phyloP scores from a whole-genome alignment of 305 asterid genomes.

The Coffea humblotiana region DNA sequence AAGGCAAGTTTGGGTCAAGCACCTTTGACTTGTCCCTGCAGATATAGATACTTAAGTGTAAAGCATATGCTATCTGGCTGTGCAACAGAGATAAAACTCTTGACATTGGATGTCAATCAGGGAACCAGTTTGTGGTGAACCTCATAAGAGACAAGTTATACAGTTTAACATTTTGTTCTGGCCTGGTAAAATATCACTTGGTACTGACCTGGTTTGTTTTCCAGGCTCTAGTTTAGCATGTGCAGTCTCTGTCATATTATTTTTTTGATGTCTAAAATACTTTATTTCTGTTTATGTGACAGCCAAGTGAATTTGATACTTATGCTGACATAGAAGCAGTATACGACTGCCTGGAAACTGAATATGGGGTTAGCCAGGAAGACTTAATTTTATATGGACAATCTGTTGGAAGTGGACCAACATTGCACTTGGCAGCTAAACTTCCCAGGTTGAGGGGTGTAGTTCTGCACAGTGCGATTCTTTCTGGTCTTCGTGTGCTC shows the following conservation, averaged over 20 bases:
- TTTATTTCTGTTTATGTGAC: slow-evolving; percentile 21
- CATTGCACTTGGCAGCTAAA: slow-evolving; percentile 88
- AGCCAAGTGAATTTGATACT: slow-evolving; percentile 93
- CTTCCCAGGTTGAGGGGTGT: slow-evolving; percentile 95
- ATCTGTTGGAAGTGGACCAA: slow-evolving; percentile 99
- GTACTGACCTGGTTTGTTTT: not conserved
- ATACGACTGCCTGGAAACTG: slow-evolving; percentile 87
- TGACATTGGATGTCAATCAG: not conserved
- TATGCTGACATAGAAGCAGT: slow-evolving; percentile 98
- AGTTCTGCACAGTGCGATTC: slow-evolving; percentile 96
- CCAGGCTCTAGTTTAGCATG: not conserved
- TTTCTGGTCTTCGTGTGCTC: slow-evolving; percentile 97
- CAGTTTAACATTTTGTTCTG: not conserved
- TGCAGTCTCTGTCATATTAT: not conserved
- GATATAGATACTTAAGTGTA: not conserved
- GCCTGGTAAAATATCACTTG: not conserved
- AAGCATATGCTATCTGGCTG: not conserved
- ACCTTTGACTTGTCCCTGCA: not conserved
- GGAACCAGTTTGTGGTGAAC: not conserved
- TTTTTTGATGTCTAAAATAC: not conserved
- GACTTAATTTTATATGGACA: slow-evolving; percentile 90
- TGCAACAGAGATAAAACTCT: not conserved
- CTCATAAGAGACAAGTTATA: not conserved
- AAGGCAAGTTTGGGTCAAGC: not conserved
- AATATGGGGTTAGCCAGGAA: slow-evolving; percentile 92